phyloP scores from a whole-genome alignment of 1,139 yeast species.

The Lodderomyces oxycetoniae region DNA sequence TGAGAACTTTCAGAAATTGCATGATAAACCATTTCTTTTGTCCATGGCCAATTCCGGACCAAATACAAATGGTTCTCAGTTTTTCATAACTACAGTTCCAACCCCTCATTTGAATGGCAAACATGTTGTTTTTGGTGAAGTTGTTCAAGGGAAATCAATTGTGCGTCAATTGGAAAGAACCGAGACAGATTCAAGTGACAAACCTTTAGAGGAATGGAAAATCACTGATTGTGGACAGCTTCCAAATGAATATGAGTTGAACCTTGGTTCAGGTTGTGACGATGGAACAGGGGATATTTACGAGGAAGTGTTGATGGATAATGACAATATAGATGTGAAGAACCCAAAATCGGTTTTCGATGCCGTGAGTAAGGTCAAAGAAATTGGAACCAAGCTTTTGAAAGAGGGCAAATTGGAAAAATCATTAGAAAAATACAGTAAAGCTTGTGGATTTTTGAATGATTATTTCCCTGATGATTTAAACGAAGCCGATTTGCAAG shows the following conservation, averaged over 20 bases:
- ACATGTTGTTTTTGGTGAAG: slow-evolving; percentile 94
- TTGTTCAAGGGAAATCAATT: slow-evolving; percentile 74
- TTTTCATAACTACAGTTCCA: slow-evolving; percentile 82
- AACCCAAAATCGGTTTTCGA: slow-evolving; percentile 60
- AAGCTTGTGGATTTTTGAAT: slow-evolving; percentile 62
- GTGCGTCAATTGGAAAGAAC: slow-evolving; percentile 73
- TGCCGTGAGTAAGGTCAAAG: slow-evolving; percentile 67
- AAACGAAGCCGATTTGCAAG: slow-evolving; percentile 46
- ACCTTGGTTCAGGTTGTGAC: slow-evolving; percentile 38
- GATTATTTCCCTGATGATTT: slow-evolving; percentile 76
- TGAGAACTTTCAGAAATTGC: slow-evolving; percentile 74
- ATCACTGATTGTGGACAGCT: slow-evolving; percentile 80
- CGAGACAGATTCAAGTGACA: slow-evolving; percentile 59
- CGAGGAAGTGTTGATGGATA: slow-evolving; percentile 74
- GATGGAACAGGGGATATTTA: slow-evolving; percentile 85
- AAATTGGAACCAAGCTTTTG: slow-evolving; percentile 71
- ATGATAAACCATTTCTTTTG: slow-evolving; percentile 79
- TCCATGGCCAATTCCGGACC: slow-evolving; percentile 98
- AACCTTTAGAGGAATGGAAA: slow-evolving; percentile 60
- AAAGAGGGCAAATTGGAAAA: slow-evolving; percentile 54
- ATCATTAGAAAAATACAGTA: slow-evolving; percentile 65
- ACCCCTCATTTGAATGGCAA: slow-evolving; percentile 87
- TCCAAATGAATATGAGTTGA: slow-evolving; percentile 52
- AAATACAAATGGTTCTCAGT: slow-evolving; percentile 92
- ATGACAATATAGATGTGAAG: slow-evolving; percentile 56